Evolutionary conservation across 371 early-diverging fungal species (phyloP).

Genomic region (Mortierella sp.): DNA sequence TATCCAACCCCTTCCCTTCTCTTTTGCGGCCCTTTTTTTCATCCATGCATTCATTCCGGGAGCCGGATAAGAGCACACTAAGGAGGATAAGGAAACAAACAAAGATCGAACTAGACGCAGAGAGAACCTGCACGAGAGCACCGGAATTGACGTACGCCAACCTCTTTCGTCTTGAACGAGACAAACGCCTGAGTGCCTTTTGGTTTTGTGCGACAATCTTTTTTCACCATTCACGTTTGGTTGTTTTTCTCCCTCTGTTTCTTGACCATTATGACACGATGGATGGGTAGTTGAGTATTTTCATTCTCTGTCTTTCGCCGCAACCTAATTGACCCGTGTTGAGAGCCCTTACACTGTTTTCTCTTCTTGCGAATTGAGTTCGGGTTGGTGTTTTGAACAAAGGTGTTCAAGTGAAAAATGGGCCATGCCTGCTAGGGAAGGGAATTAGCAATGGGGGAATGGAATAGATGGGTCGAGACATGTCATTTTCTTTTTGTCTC

Average conservation of each 20-base stretch:
- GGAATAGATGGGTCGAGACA: neutral
- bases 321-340: neutral
- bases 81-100: neutral
- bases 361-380: neutral
- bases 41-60: neutral
- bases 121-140: neutral
- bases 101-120: neutral
- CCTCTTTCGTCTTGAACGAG: neutral
- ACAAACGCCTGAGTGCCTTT: neutral
- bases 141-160: neutral
- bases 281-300: neutral
- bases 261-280: neutral
- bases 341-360: conserved; percentile 1
- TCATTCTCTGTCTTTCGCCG: neutral
- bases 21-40: neutral
- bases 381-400: neutral
- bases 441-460: neutral
- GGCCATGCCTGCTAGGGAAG: neutral
- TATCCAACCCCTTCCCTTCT: neutral
- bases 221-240: neutral
- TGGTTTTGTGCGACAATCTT: neutral
- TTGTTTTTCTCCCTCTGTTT: neutral
- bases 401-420: neutral
- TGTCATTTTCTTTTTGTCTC: neutral
- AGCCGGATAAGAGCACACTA: neutral